Evolutionary conservation across 2,329 filamentous ascomycete species (phyloP).

Genomic region (Chaetothyriales sp.): DNA sequence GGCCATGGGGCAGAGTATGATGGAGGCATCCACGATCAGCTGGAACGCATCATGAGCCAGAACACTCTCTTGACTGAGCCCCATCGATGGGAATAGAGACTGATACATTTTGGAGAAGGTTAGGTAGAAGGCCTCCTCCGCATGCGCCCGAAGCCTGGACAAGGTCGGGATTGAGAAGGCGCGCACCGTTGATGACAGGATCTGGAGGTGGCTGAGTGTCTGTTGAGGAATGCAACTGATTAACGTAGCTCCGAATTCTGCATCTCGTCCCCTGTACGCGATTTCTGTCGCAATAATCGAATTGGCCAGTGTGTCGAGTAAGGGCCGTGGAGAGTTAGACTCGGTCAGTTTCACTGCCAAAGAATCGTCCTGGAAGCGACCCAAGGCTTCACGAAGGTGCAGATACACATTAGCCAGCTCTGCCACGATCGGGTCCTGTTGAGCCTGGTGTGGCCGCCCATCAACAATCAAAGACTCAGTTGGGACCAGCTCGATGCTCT

Average conservation of each 20-base stretch:
- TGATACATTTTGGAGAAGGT: constrained; percentile 30
- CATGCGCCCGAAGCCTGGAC: constrained; percentile 48
- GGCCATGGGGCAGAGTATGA: constrained; percentile 11
- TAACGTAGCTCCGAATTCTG: constrained; percentile 56
- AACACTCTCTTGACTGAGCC: background rate
- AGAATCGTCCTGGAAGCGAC: background rate
- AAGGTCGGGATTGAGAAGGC: constrained; percentile 70
- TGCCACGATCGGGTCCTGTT: constrained; percentile 1
- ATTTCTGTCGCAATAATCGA: constrained; percentile 85
- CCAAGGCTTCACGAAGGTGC: constrained; percentile 13
- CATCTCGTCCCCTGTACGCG: constrained; percentile 70
- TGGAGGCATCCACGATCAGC: constrained; percentile 10
- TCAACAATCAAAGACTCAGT: background rate
- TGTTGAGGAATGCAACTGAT: constrained; percentile 75
- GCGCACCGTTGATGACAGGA: constrained; percentile 73
- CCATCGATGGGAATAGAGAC: background rate
- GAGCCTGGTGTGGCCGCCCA: background rate
- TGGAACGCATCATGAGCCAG: constrained; percentile 44
- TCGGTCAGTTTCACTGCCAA: background rate
- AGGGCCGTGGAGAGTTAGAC: constrained; percentile 7
- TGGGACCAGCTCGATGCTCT: constrained; percentile 7
- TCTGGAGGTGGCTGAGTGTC: constrained; percentile 68
- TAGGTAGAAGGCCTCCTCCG: constrained; percentile 52
- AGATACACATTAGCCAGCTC: constrained; percentile 19
- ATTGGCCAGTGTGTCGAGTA: constrained; percentile 21